Conservation (phyloP, 2,329 filamentous ascomycete species). For the Alternaria ethzedia region DNA sequence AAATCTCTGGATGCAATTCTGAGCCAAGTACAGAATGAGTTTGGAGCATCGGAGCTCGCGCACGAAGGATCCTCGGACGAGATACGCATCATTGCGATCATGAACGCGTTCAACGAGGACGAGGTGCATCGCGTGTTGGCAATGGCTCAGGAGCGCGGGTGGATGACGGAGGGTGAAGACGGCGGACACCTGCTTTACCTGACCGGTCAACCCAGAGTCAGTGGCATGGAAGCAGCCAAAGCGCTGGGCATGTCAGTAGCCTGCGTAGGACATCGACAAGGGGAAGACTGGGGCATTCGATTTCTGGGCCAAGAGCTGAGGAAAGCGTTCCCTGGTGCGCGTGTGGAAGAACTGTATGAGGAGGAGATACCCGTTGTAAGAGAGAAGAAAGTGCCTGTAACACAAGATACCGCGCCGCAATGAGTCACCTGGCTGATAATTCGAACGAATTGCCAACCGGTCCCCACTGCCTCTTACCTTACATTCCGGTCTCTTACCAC, state of each 20-base stretch:
- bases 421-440: neutral
- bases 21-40: constrained; percentile 30
- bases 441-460: no score
- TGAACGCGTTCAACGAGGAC: constrained; percentile 50
- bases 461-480: neutral
- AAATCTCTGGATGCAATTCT: constrained; percentile 20
- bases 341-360: constrained; percentile 46
- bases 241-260: constrained; percentile 42
- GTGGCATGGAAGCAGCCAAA: constrained; percentile 41
- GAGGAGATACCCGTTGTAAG: constrained; percentile 31
- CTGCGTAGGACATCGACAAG: constrained; percentile 48
- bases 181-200: constrained; percentile 45
- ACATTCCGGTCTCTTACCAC: neutral
- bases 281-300: constrained; percentile 51
- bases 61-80: constrained; percentile 30
- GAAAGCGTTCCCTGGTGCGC: constrained; percentile 36
- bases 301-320: constrained; percentile 39
- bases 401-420: neutral
- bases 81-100: constrained; percentile 43
- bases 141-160: constrained; percentile 29
- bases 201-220: constrained; percentile 46
- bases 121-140: constrained; percentile 46
- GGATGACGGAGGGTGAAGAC: constrained; percentile 29
- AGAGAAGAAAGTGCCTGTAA: constrained; percentile 1
- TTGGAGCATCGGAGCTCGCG: constrained; percentile 36